Evolutionary conservation across 805 yeast species (phyloP).

Genomic region (Starmera caribaea): DNA sequence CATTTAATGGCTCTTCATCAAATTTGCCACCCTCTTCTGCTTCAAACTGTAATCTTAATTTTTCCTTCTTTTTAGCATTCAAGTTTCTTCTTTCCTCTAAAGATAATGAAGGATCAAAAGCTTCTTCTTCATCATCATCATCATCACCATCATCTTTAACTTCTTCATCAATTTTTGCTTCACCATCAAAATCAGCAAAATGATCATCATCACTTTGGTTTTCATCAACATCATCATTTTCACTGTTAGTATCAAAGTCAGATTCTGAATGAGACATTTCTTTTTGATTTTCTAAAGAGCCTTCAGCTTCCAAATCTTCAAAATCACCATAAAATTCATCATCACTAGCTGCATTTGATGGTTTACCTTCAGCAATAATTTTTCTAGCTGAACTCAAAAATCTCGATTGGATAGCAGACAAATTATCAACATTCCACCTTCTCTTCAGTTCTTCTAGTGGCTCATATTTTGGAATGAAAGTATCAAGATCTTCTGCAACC

Average conservation of each 20-base stretch:
- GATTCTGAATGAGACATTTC: slow-evolving; percentile 8
- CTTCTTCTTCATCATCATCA: slow-evolving; percentile 20
- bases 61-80: slow-evolving; percentile 86
- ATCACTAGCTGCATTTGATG: slow-evolving; percentile 24
- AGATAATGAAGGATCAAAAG: slow-evolving; percentile 30
- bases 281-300: slow-evolving; percentile 7
- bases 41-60: slow-evolving; percentile 82
- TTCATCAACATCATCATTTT: slow-evolving; percentile 37
- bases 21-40: slow-evolving; percentile 67
- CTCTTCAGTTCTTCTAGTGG: slow-evolving; percentile 31
- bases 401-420: slow-evolving; percentile 33
- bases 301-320: slow-evolving; percentile 37
- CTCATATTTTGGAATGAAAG: slow-evolving; percentile 27
- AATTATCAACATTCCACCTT: slow-evolving; percentile 37
- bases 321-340: slow-evolving; percentile 47
- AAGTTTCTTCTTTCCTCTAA: slow-evolving; percentile 67
- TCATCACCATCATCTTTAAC: slow-evolving; percentile 25
- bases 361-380: slow-evolving; percentile 19
- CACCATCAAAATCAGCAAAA: slow-evolving; percentile 31
- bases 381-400: slow-evolving; percentile 46
- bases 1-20: slow-evolving; percentile 73
- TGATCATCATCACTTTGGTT: slow-evolving; percentile 33
- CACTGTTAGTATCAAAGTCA: slow-evolving; percentile 25
- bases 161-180: slow-evolving; percentile 28
- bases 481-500: slow-evolving; percentile 26